Evolutionary conservation across 2,329 filamentous ascomycete genomes (phyloP).

Genomic region (Ophiostoma piceae): DNA sequence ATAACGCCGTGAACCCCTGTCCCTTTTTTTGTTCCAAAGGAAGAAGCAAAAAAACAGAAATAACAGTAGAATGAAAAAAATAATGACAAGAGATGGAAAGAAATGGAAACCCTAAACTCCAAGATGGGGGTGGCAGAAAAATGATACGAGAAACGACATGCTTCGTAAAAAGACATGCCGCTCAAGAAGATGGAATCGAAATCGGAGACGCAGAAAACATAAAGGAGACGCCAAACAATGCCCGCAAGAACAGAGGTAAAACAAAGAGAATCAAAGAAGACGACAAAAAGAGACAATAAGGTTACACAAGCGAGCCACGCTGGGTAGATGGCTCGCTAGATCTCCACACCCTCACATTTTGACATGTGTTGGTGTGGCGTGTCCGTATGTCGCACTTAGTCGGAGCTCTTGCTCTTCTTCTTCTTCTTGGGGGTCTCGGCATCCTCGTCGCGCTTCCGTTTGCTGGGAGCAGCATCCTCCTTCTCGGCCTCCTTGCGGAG

Average conservation of each 20-base stretch:
- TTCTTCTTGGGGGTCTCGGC: conserved; percentile 54
- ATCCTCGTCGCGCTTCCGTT: conserved; percentile 65
- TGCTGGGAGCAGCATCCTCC: conserved; percentile 44
- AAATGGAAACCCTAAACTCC: conserved; percentile 13
- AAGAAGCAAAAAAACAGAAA: conserved; percentile 5
- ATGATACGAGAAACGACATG: conserved; percentile 7
- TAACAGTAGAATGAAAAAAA: not conserved
- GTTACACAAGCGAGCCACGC: not conserved
- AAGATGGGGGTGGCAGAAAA: conserved; percentile 15
- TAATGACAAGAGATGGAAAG: not conserved
- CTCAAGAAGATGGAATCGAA: conserved; percentile 8
- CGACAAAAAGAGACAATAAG: not conserved
- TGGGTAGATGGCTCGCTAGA: conserved; percentile 2
- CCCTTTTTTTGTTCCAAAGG: conserved; percentile 18
- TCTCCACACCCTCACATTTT: not conserved
- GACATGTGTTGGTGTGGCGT: not conserved
- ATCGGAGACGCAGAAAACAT: not conserved
- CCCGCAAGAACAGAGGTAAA: conserved; percentile 1
- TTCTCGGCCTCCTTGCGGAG: conserved; percentile 29
- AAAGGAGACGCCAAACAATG: not conserved
- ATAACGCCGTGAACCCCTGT: conserved; percentile 12
- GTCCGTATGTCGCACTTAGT: conserved; percentile 16
- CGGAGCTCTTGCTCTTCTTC: conserved; percentile 38
- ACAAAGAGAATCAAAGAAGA: not conserved
- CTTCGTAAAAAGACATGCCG: not conserved